These are phyloP conservation scores for Candida ulmi DNA, from an alignment of 805 yeast species.

Conservation along the genomic window DNA sequence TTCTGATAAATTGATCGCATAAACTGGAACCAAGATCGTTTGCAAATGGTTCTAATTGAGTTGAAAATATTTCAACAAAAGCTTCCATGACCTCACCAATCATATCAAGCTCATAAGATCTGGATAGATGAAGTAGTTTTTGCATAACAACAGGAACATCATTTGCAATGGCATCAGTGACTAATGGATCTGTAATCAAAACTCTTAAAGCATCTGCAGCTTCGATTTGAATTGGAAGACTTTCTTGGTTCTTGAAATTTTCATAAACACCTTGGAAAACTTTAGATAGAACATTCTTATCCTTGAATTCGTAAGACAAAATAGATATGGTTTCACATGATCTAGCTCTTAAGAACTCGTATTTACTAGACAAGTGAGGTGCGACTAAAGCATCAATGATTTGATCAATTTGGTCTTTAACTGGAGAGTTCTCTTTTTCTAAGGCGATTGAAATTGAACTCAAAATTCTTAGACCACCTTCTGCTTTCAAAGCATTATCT, in stretches of 20 bases:
- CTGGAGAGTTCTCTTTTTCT: constrained; percentile 47
- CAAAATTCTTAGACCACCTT: constrained; percentile 75
- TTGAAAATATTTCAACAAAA: constrained; percentile 82
- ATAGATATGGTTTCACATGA: constrained; percentile 55
- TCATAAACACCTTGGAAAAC: constrained; percentile 35
- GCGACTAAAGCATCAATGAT: constrained; percentile 61
- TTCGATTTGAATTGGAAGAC: constrained; percentile 75
- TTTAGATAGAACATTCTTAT: constrained; percentile 33
- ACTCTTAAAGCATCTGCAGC: constrained; percentile 87
- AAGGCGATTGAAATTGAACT: constrained; percentile 59
- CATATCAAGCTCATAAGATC: constrained; percentile 79
- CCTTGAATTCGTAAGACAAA: constrained; percentile 27
- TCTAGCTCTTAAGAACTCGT: constrained; percentile 71
- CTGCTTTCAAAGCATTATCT: constrained; percentile 56
- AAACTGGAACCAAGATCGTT: constrained; percentile 54
- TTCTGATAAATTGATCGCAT: constrained; percentile 52
- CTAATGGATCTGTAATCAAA: constrained; percentile 60
- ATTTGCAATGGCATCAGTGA: constrained; percentile 61
- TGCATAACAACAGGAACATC: constrained; percentile 82
- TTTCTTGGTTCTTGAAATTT: constrained; percentile 35
- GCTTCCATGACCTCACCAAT: constrained; percentile 91
- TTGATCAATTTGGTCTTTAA: constrained; percentile 55
- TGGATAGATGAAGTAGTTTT: constrained; percentile 66
- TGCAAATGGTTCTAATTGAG: constrained; percentile 87
- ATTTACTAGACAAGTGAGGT: constrained; percentile 61